Conservation (phyloP, 345 rosid genomes). For the Erysimum cheiranthoides region DNA sequence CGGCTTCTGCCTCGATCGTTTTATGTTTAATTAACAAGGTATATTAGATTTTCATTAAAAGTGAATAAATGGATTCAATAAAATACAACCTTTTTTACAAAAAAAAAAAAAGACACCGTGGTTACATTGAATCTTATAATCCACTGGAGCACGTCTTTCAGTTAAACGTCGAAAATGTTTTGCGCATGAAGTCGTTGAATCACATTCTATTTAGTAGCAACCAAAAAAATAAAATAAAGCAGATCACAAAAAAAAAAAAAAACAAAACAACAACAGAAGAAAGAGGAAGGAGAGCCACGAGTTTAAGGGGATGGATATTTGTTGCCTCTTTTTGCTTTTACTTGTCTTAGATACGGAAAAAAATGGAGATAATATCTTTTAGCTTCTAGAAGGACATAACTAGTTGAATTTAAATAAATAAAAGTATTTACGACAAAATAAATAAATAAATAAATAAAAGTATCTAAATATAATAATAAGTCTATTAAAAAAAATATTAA, state of each 20-base stretch:
- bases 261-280: not conserved
- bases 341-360: not conserved
- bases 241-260: not conserved
- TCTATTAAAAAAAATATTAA: not conserved
- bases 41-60: not conserved
- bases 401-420: constrained; percentile 8
- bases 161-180: constrained; percentile 27
- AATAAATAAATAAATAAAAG: not conserved
- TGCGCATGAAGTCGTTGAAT: constrained; percentile 5
- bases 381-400: constrained; percentile 39
- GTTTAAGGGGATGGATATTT: not conserved
- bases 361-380: not conserved
- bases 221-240: no score
- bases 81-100: not conserved
- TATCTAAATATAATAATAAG: not conserved
- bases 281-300: constrained; percentile 8
- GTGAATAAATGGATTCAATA: not conserved
- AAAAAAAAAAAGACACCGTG: constrained; percentile 22
- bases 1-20: not conserved
- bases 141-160: constrained; percentile 36
- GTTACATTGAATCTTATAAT: constrained; percentile 18
- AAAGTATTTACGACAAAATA: constrained; percentile 3
- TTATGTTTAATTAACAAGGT: not conserved
- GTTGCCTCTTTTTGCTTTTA: not conserved
- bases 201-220: not conserved